Base-by-base conservation (phyloP, 305 asterid genomes). In the Solanum hybrid region DNA sequence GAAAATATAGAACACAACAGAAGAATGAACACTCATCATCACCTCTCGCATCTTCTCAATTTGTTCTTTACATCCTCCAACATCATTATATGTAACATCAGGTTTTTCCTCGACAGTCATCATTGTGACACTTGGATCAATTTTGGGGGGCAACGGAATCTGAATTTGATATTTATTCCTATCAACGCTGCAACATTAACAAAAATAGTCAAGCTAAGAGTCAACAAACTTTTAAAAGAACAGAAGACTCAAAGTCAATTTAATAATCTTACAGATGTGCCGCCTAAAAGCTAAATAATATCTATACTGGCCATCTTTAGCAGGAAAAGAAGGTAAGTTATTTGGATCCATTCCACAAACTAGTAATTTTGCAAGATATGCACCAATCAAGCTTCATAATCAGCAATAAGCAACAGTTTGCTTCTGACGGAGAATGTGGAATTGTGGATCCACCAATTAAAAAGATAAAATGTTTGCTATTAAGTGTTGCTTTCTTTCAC, bases 81-180 rank as follows among this genome's bases (percentile, higher is more conserved):
- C 98, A 91, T 97, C 99, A 89, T 95, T 94, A 88, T 95, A 97
- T 75, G 99, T 96, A 60, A 97, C 99, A 92, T 97, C 98, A 15
- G 99, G 99, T 88, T 96, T 97, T 93, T 97, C 99, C 91, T 97
- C 99, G 22, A 97, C 99, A 29, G 98, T 97, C 99, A 97, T 97
- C 99, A 97, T 96, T 37, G 98, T 97, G 32, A 97, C 98, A 89
- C 97, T 97, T 81, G 99, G 99, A 92, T 97, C 99, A 90, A 96
- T 97, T 93, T 95, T 96, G 3, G 99, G 99, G 24, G 99, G 99
- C 93, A 97, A 89, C 4, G 99, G 99, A 87, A 97, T 95, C 95
- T 95, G 97, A 91, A 97, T 97, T 93, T 97, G 98, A 90, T 94
- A 95, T 87, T 95, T 97, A 81, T 93, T 96, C 89, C 98, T 93